Evolutionary conservation across 2,329 filamentous ascomycete species (phyloP).

Genomic region (Aspergillus vadensis): DNA sequence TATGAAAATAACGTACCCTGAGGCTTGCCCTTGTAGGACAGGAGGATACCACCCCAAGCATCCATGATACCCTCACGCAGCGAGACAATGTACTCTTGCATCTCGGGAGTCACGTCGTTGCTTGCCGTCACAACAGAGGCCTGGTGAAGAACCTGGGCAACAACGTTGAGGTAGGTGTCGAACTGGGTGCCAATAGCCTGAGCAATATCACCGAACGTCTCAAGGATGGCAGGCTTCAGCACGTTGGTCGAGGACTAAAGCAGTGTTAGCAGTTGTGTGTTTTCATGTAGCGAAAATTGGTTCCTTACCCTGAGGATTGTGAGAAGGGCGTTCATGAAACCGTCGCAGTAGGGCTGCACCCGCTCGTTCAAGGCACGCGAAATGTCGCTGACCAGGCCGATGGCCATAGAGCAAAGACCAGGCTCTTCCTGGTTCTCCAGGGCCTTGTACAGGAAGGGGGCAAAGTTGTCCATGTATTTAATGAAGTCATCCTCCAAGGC

Average conservation of each 20-base stretch:
- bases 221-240: conserved; percentile 96
- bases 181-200: conserved; percentile 90
- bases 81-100: conserved; percentile 94
- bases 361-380: conserved; percentile 86
- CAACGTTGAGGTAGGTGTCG: conserved; percentile 87
- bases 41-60: conserved; percentile 95
- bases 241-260: conserved; percentile 79
- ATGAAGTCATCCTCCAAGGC: conserved; percentile 89
- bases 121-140: conserved; percentile 79
- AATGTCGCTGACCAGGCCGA: conserved; percentile 95
- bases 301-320: conserved; percentile 75
- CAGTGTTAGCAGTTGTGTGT: conserved; percentile 35
- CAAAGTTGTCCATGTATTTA: conserved; percentile 97
- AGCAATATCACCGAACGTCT: conserved; percentile 97
- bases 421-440: conserved; percentile 95
- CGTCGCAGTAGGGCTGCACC: conserved; percentile 92
- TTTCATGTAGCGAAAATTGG: conserved; percentile 4
- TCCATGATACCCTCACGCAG: conserved; percentile 98
- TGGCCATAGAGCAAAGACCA: conserved; percentile 91
- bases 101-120: conserved; percentile 83
- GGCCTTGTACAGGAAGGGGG: conserved; percentile 89
- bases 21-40: conserved; percentile 77
- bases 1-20: conserved; percentile 35
- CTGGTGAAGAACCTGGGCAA: conserved; percentile 91
- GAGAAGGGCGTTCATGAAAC: conserved; percentile 96